phyloP scores from a whole-genome alignment of 768 basidiomycete species.

The Tylopilus felleus region DNA sequence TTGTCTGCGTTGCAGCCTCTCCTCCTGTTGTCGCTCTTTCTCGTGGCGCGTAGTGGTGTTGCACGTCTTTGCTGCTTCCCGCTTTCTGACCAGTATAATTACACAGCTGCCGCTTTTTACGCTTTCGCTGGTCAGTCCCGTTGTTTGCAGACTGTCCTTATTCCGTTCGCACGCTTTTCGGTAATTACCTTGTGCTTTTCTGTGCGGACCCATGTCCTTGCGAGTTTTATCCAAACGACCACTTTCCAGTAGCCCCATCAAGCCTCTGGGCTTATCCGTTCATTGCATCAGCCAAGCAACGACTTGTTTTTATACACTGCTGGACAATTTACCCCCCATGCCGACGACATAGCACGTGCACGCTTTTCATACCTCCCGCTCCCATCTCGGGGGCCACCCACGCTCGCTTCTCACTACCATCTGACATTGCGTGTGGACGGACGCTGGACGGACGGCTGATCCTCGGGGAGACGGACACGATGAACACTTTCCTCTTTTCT shows the following conservation, averaged over 20 bases:
- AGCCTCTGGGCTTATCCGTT: constrained; percentile 20
- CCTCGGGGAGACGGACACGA: constrained; percentile 24
- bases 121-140: constrained; percentile 21
- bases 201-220: constrained; percentile 18
- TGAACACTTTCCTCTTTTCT: constrained; percentile 11
- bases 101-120: constrained; percentile 28
- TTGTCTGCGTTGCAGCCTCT: constrained; percentile 22
- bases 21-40: constrained; percentile 29
- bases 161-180: constrained; percentile 26
- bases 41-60: constrained; percentile 30
- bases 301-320: constrained; percentile 18
- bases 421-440: constrained; percentile 22
- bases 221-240: constrained; percentile 16
- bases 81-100: constrained; percentile 29
- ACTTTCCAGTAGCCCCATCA: constrained; percentile 18
- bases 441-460: constrained; percentile 23
- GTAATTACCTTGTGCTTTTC: constrained; percentile 29
- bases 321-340: constrained; percentile 22
- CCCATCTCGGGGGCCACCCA: constrained; percentile 10
- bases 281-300: constrained; percentile 27
- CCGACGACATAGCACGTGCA: constrained; percentile 12
- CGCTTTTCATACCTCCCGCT: neutral
- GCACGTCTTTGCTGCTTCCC: constrained; percentile 28
- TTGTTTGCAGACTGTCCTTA: constrained; percentile 25
- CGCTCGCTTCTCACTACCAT: constrained; percentile 21